Conservation (phyloP, 208 protist species). For the Leishmania aethiopica region DNA sequence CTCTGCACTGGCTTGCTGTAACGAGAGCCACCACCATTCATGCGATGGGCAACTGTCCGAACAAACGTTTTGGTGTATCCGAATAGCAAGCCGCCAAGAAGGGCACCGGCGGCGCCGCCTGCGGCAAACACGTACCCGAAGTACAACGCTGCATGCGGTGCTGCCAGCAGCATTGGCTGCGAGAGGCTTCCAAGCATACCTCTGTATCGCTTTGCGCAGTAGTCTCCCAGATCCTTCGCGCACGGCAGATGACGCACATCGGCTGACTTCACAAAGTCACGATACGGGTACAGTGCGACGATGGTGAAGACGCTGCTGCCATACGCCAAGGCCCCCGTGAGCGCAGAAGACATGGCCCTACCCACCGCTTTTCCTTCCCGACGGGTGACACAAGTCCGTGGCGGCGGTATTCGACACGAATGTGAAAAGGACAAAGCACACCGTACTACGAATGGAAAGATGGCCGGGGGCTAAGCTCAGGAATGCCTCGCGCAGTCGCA, state of each 20-base stretch:
- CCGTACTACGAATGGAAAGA: background rate
- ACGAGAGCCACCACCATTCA: slow-evolving; percentile 49
- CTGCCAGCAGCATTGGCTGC: slow-evolving; percentile 77
- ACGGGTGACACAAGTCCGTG: background rate
- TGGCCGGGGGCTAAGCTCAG: background rate
- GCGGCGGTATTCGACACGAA: background rate
- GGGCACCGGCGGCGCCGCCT: slow-evolving; percentile 53
- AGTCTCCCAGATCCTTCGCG: slow-evolving; percentile 42
- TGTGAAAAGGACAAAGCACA: background rate
- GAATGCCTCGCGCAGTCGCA: background rate
- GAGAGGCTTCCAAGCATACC: slow-evolving; percentile 81
- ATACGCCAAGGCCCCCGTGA: slow-evolving; percentile 62
- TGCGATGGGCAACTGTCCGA: slow-evolving; percentile 63
- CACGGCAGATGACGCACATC: slow-evolving; percentile 22
- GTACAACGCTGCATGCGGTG: slow-evolving; percentile 72
- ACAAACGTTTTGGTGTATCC: slow-evolving; percentile 70
- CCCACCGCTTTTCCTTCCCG: background rate
- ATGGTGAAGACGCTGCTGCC: slow-evolving; percentile 55
- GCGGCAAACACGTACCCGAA: slow-evolving; percentile 66
- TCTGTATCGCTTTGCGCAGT: slow-evolving; percentile 64
- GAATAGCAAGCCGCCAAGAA: slow-evolving; percentile 62
- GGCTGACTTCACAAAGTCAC: slow-evolving; percentile 81
- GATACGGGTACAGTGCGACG: slow-evolving; percentile 83
- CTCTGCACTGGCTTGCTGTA: slow-evolving; percentile 50
- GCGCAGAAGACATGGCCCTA: slow-evolving; percentile 39